Percentiles rank a stretch among this genome's conserved stretches.
phyloP scores from a whole-genome alignment of 2,329 filamentous ascomycete species.

The Coniochaeta prunicola region DNA sequence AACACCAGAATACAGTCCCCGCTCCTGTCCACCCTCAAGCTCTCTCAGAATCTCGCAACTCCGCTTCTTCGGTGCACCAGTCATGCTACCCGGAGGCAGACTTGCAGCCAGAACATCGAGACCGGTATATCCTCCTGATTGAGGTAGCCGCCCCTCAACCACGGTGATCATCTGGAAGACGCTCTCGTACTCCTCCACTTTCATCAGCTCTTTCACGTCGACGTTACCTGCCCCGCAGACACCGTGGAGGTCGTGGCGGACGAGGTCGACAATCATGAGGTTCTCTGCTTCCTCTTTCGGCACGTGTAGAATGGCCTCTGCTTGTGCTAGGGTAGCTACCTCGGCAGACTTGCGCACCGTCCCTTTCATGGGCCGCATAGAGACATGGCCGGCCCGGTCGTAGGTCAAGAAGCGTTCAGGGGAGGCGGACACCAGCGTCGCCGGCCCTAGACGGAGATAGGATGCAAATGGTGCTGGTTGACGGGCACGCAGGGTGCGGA shows the following conservation, averaged over 20 bases:
- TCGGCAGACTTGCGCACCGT: constrained; percentile 73
- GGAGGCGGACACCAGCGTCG: constrained; percentile 73
- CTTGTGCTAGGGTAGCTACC: constrained; percentile 61
- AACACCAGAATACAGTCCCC: constrained; percentile 81
- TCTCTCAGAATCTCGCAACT: constrained; percentile 74
- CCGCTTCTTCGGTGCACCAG: constrained; percentile 88
- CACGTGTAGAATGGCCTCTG: constrained; percentile 64
- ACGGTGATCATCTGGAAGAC: constrained; percentile 91
- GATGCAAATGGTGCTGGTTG: constrained; percentile 85
- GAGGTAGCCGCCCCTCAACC: constrained; percentile 61
- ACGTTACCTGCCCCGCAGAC: constrained; percentile 72
- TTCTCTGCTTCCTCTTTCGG: constrained; percentile 94
- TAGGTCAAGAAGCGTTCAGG: constrained; percentile 79
- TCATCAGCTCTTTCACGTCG: constrained; percentile 68
- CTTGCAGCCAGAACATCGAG: constrained; percentile 70
- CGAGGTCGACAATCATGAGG: constrained; percentile 94
- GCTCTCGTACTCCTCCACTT: constrained; percentile 83
- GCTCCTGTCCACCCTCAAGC: constrained; percentile 56
- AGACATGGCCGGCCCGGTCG: constrained; percentile 47
- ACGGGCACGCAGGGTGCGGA: constrained; percentile 57
- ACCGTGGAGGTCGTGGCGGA: constrained; percentile 88
- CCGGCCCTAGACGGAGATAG: constrained; percentile 62
- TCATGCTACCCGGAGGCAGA: constrained; percentile 91
- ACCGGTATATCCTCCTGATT: constrained; percentile 40
- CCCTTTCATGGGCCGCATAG: constrained; percentile 93